A percentile compares a stretch with the other conserved stretches of the same genome.
Evolutionary conservation across 257 asterid genomes (phyloP).

Genomic region (Agastache rugosa): DNA sequence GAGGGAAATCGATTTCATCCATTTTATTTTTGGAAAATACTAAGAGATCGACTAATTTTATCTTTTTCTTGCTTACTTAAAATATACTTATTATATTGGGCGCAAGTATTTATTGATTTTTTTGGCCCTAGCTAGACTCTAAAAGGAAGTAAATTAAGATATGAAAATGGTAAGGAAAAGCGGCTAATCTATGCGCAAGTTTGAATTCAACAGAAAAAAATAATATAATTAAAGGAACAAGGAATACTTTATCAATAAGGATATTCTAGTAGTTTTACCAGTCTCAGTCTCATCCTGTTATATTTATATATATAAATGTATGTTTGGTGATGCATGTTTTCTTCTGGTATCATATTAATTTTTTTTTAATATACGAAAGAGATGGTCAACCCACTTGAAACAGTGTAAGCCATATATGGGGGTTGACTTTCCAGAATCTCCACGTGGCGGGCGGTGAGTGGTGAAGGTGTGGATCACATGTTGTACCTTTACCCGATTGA

Average conservation of each 20-base stretch:
- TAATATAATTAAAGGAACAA: background rate
- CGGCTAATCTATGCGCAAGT: slow-evolving; percentile 34
- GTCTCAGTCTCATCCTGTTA: background rate
- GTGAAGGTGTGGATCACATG: slow-evolving; percentile 1
- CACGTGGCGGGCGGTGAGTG: slow-evolving; percentile 25
- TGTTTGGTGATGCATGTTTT: background rate
- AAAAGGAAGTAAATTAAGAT: background rate
- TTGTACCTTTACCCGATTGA: no score
- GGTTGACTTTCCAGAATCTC: slow-evolving; percentile 15
- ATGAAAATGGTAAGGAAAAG: slow-evolving; percentile 47
- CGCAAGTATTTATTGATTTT: background rate
- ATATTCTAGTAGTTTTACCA: no score
- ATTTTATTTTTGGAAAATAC: slow-evolving; percentile 6
- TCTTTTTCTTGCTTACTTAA: background rate
- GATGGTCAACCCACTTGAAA: slow-evolving; percentile 25
- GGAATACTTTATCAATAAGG: background rate
- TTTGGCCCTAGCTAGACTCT: background rate
- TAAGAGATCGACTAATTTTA: no score
- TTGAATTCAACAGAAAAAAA: slow-evolving; percentile 36
- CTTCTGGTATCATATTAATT: no score
- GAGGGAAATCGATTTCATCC: slow-evolving; percentile 75
- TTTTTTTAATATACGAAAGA: background rate
- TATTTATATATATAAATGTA: background rate
- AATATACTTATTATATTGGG: no score
- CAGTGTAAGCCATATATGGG: background rate